These are phyloP conservation scores for Orbilia oligospora DNA, from an alignment of 2,329 filamentous ascomycete species.

Conservation along the genomic window DNA sequence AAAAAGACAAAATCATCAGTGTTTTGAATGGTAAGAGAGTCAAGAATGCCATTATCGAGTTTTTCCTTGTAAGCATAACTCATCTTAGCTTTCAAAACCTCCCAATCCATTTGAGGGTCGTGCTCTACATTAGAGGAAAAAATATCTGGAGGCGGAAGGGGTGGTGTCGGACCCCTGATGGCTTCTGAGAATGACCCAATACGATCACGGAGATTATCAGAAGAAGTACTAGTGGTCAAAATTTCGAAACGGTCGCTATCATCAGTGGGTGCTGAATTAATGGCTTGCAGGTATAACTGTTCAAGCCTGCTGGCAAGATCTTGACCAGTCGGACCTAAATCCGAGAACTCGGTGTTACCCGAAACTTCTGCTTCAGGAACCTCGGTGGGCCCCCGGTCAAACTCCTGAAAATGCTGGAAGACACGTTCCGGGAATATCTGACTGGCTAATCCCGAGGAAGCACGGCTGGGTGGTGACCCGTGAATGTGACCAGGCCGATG, in stretches of 20 bases:
- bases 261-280: not conserved
- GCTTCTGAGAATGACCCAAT: not conserved
- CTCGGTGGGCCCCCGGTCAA: not conserved
- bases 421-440: slow-evolving; percentile 18
- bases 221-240: not conserved
- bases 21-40: slow-evolving; percentile 31
- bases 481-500: not conserved
- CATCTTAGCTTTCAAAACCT: slow-evolving; percentile 27
- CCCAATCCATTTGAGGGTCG: slow-evolving; percentile 33
- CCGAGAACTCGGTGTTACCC: slow-evolving; percentile 12
- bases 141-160: slow-evolving; percentile 20
- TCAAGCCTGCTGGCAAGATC: slow-evolving; percentile 8
- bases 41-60: slow-evolving; percentile 43
- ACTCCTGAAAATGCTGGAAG: slow-evolving; percentile 18
- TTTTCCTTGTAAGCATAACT: slow-evolving; percentile 30
- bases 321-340: slow-evolving; percentile 5
- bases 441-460: slow-evolving; percentile 16
- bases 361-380: slow-evolving; percentile 1
- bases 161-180: slow-evolving; percentile 19
- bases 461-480: slow-evolving; percentile 4
- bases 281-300: not conserved
- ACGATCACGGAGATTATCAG: not conserved
- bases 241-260: slow-evolving; percentile 7
- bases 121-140: not conserved
- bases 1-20: slow-evolving; percentile 37